Base-by-base conservation (phyloP, 1,284 basidiomycete genomes). In the Boletellus sp. region DNA sequence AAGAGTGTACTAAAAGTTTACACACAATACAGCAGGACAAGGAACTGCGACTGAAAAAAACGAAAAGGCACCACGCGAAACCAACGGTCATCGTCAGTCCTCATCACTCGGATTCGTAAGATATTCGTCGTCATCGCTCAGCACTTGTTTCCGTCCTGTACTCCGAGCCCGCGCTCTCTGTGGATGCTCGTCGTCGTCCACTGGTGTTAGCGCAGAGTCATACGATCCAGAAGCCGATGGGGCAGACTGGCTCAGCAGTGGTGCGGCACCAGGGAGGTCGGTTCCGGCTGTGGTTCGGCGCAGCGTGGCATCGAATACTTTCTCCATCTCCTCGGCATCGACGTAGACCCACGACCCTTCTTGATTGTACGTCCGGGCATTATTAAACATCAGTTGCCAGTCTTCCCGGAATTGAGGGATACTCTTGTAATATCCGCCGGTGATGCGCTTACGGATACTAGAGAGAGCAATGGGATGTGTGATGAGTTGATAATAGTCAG, bases 341-440 rank as follows among this genome's bases (percentile, higher is more conserved):
- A 90, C 78, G 70, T 93, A 96, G 23, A 98, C 94, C 85, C 91
- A 88, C 0, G 90, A 92, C 2, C 84, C 87, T 68, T 91, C 88
- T 63, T 85, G 82, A 67, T 94, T 91, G 72, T 93, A 95, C 33
- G 82, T 88, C 60, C 88, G 81, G 5, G 95, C 94, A 63, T 99
- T 99, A 64, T 81, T 77, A 68, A 95, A 95, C 86, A 98, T 93
- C 41, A 93, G 78, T 56, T 75, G 73, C 78, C 91, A 91, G 69
- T 98, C 94, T 41, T 82, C 80, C 43, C 79, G 77, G 72, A 86
- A 94, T 40, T 78, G 73, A 27, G 79, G 71, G 35, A 94, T 82
- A 35, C 73, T 82, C 69, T 91, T 91, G 74, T 94, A 91, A 46
- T 80, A 76, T 30, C 78, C 77, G 48, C 79, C 76, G 50, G 79